These are phyloP conservation scores for Malassezia yamatoensis DNA, from an alignment of 1,284 basidiomycete genomes.

Conservation along the genomic window DNA sequence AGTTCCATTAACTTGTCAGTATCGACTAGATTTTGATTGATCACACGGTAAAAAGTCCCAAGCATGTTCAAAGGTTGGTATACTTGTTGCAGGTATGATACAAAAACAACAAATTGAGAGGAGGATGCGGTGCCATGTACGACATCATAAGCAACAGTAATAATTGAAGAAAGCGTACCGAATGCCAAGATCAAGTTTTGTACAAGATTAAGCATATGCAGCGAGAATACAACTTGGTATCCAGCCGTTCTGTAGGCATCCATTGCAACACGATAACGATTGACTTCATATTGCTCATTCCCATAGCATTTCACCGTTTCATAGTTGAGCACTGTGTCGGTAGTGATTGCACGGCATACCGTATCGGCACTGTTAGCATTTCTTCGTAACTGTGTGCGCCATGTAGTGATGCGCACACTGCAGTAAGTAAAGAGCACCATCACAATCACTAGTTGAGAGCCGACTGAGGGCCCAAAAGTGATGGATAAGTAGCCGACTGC, in stretches of 20 bases:
- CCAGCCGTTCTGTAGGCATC: constrained; percentile 66
- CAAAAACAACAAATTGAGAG: constrained; percentile 64
- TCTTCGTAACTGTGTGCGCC: constrained; percentile 58
- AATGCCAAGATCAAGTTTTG: constrained; percentile 39
- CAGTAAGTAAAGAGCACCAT: constrained; percentile 70
- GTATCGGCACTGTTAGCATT: constrained; percentile 35
- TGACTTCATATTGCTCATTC: constrained; percentile 67
- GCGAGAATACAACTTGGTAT: constrained; percentile 55
- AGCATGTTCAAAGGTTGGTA: constrained; percentile 40
- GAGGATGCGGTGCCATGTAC: constrained; percentile 28
- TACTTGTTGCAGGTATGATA: constrained; percentile 67
- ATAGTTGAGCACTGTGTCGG: constrained; percentile 43
- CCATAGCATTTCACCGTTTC: constrained; percentile 62
- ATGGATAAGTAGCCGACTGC: constrained; percentile 57
- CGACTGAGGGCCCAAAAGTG: constrained; percentile 59
- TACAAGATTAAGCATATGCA: constrained; percentile 41
- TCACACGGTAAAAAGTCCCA: constrained; percentile 43
- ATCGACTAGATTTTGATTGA: constrained; percentile 55
- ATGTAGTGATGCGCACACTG: constrained; percentile 59
- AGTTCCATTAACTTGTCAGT: constrained; percentile 48
- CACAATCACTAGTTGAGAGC: constrained; percentile 63
- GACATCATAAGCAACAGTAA: constrained; percentile 29
- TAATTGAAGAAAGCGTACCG: constrained; percentile 32
- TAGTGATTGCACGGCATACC: constrained; percentile 34
- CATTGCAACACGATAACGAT: constrained; percentile 63